phyloP scores from a whole-genome alignment of 116 monocot species.

The Posidonia oceanica region DNA sequence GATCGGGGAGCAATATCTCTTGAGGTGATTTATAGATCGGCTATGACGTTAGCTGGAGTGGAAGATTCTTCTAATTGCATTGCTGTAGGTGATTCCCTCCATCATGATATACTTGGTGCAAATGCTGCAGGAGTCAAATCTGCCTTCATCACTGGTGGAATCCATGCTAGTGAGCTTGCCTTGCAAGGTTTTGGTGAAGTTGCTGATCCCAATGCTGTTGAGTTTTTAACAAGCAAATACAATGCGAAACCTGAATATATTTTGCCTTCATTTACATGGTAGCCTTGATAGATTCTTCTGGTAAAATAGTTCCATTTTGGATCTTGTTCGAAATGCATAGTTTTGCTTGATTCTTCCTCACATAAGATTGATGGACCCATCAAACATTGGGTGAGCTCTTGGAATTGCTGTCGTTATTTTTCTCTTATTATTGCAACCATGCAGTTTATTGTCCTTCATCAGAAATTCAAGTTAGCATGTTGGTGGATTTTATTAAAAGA shows the following conservation, averaged over 20 bases:
- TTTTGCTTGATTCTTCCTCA: too few relatives aligned
- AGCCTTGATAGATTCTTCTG: constrained; percentile 4
- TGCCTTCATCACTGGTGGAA: constrained; percentile 63
- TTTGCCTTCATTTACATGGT: constrained; percentile 81
- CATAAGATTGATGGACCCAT: too few relatives aligned
- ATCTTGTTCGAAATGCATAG: too few relatives aligned
- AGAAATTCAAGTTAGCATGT: too few relatives aligned
- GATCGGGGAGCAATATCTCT: constrained; percentile 93
- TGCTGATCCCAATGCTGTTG: constrained; percentile 26
- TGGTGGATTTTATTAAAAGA: too few relatives aligned
- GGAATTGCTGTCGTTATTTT: too few relatives aligned
- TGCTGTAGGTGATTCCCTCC: constrained; percentile 83
- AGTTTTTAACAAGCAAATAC: constrained; percentile 35
- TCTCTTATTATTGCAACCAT: too few relatives aligned
- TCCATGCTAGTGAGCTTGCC: constrained; percentile 80
- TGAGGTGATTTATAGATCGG: too few relatives aligned
- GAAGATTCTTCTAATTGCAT: constrained; percentile 42
- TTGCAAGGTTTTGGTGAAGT: constrained; percentile 40
- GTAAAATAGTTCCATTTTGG: background rate
- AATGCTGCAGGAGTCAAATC: constrained; percentile 61
- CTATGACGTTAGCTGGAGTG: too few relatives aligned
- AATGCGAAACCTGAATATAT: constrained; percentile 52
- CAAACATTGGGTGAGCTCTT: too few relatives aligned
- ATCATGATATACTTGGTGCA: constrained; percentile 91
- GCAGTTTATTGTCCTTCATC: too few relatives aligned